Conservation (phyloP, 306 rosid genomes). For the Carpinus fangiana region DNA sequence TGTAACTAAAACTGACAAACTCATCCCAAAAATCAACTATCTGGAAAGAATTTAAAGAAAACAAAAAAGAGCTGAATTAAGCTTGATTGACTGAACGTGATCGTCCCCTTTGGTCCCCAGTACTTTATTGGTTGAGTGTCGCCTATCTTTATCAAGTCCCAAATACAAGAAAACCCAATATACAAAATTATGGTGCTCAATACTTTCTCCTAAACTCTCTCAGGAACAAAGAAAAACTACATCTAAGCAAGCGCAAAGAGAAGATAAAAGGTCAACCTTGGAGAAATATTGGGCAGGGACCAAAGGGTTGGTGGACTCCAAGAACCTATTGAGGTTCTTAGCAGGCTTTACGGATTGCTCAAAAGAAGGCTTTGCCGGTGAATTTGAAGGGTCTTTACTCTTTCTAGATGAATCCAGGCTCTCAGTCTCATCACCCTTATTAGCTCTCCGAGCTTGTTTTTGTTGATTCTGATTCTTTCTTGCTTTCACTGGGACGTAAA, state of each 20-base stretch:
- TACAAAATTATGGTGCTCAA: background rate
- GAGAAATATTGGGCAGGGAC: constrained; percentile 78
- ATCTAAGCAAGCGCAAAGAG: background rate
- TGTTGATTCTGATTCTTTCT: constrained; percentile 58
- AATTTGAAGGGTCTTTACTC: constrained; percentile 28
- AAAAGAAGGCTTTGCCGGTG: constrained; percentile 34
- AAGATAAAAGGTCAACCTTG: constrained; percentile 60
- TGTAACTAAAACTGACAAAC: background rate
- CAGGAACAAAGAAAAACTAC: background rate
- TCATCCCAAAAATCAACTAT: background rate
- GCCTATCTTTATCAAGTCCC: constrained; percentile 7
- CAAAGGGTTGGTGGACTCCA: constrained; percentile 66
- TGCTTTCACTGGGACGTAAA: constrained; percentile 66
- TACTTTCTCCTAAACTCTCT: background rate
- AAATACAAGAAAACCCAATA: constrained; percentile 12
- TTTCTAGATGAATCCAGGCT: constrained; percentile 41
- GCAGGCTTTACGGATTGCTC: constrained; percentile 29
- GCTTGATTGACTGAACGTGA: background rate
- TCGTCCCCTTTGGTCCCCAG: background rate
- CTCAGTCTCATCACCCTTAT: constrained; percentile 43
- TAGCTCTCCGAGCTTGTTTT: constrained; percentile 51
- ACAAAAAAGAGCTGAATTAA: background rate
- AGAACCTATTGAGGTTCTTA: constrained; percentile 66
- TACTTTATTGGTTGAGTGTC: background rate
- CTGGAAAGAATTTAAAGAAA: background rate